A percentile compares a stretch with the other conserved stretches of the same genome.
phyloP scores from a whole-genome alignment of 2,329 filamentous ascomycete genomes.

The Chalara sp. region DNA sequence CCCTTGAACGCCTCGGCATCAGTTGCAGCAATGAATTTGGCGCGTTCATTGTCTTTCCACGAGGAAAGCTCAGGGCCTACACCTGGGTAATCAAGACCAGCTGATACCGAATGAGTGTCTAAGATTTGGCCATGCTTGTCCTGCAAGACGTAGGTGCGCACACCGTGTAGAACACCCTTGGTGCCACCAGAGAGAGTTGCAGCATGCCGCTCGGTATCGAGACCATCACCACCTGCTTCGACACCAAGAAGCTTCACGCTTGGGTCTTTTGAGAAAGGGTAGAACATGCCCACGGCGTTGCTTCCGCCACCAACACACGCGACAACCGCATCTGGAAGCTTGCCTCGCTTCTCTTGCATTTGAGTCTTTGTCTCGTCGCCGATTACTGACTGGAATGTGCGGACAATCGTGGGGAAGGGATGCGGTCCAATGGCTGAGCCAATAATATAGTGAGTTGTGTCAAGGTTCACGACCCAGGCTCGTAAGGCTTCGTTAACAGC shows the following conservation, averaged over 20 bases:
- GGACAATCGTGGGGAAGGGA: slow-evolving; percentile 94
- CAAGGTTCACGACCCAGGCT: slow-evolving; percentile 86
- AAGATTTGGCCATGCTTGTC: slow-evolving; percentile 87
- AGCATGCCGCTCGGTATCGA: slow-evolving; percentile 79
- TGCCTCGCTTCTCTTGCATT: slow-evolving; percentile 76
- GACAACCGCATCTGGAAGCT: slow-evolving; percentile 91
- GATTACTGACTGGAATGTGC: slow-evolving; percentile 96
- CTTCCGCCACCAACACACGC: slow-evolving; percentile 94
- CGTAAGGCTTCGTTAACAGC: slow-evolving; percentile 94
- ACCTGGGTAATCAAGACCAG: slow-evolving; percentile 93
- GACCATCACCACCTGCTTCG: slow-evolving; percentile 88
- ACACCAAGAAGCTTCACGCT: slow-evolving; percentile 87
- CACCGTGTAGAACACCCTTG: slow-evolving; percentile 92
- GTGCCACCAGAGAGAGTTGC: slow-evolving; percentile 81
- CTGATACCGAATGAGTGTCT: slow-evolving; percentile 94
- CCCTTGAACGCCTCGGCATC: slow-evolving; percentile 85
- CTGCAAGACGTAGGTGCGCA: slow-evolving; percentile 92
- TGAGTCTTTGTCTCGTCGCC: slow-evolving; percentile 91
- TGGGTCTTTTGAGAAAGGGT: slow-evolving; percentile 81
- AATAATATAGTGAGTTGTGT: slow-evolving; percentile 96
- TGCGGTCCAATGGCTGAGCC: slow-evolving; percentile 96
- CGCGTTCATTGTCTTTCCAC: slow-evolving; percentile 88
- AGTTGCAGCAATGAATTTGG: slow-evolving; percentile 84
- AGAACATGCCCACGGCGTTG: slow-evolving; percentile 98
- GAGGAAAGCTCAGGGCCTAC: slow-evolving; percentile 86